Base-by-base conservation (phyloP, 225 moss, liverwort and hornwort genomes). In the Bryoerythrophyllum caledonicum region DNA sequence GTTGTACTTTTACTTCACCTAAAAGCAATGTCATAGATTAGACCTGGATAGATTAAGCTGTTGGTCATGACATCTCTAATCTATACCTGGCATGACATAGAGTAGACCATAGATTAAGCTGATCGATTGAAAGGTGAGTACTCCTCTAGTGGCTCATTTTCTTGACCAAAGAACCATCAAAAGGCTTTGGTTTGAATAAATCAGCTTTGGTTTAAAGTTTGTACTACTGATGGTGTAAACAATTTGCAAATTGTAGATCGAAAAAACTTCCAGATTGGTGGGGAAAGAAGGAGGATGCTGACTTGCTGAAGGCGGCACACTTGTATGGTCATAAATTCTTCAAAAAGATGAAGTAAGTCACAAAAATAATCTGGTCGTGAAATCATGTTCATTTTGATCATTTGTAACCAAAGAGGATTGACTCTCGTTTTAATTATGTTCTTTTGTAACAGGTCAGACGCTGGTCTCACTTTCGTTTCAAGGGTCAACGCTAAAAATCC, bases 261-360 rank as follows among this genome's bases (percentile, higher is more conserved):
- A 93, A 93, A 71, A 93, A 93, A 76, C 86, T 93, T 7, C 92
- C 92, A 28, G 68, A 69, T 60, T 93, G 90, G 92, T 93, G 92
- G 92, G 90, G 85, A 64, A 66, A 63, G 71, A 87, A 87, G 63
- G 92, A 93, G 81, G 92, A 93, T 80, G 75, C 75, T 32, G 92
- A 93, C 80, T 77, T 93, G 20, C 61, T 93, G 79, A 82, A 85
- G 68, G 92, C 90, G 67, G 83, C 87, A 60, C 85, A 93, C 71
- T 80, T 84, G 68, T 85, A 89, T 86, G 90, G 92, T 48, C 85
- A 89, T 74, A 82, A 89, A 64, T 88, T 88, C 63, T 89, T 88
- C 78, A 90, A 89, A 79, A 90, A 87, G 59, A 76, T 84, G 79
- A 84, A 90, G 82, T 89, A 76, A 88, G 88, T 81, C 79, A 70